Base-by-base conservation (phyloP, 2,329 filamentous ascomycete species). In the Xylaria sp. region DNA sequence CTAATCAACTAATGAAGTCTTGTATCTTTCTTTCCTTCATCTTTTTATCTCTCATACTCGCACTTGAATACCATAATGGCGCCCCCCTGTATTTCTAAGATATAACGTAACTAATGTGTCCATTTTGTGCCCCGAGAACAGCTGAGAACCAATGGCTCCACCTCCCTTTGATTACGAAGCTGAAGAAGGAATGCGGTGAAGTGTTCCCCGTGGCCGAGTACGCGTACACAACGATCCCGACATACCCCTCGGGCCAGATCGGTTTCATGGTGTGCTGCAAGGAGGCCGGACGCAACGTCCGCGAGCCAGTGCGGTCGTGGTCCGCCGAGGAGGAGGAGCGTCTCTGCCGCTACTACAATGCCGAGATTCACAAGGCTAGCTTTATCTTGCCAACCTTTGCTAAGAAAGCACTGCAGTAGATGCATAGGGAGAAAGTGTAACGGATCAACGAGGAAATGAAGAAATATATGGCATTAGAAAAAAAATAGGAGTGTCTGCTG, bases 191-290 rank as follows among this genome's bases (percentile, higher is more conserved):
- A 79, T 97, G 95, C 91, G 91, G 91, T 81, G 91, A 96, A 82
- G 92, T 99, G 81, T 99, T 99, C 90, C 94, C 96, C 72, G 92
- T 93, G 70, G 96, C 92, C 81, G 96, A 99, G 85, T 99, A 98
- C 85, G 96, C 92, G 76, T 99, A 97, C 89, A 98, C 95, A 78
- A 98, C 95, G 77, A 99, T 99, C 82, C 96, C 96, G 67, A 99
- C 96, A 79, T 99, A 99, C 87, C 96, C 96, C 73, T 97, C 93
- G 64, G 96, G 96, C 79, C 96, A 99, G 86, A 99, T 99, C 78
- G 96, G 96, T 79, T 99, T 99, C 90, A 97, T 99, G 94, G 93
- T 99, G 79, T 98, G 96, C 90, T 92, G 87, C 90, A 98, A 99
- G 89, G 95, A 98, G 79, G 85, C 89, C 79, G 89, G 83, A 78